phyloP scores from a whole-genome alignment of 306 rosid genomes.

The Hylodesmum podocarpum region DNA sequence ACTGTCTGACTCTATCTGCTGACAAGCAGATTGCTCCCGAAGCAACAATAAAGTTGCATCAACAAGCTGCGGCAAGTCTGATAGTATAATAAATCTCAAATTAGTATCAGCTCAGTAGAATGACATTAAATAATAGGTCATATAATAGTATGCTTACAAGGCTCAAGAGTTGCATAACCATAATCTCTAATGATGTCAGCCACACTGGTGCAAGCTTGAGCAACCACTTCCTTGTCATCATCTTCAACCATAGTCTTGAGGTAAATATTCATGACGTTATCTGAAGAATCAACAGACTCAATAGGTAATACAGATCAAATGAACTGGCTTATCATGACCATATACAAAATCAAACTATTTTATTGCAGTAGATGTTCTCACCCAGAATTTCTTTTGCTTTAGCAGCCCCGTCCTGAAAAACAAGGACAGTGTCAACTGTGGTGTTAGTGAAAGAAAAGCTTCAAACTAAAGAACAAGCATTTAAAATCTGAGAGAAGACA shows the following conservation, averaged over 20 bases:
- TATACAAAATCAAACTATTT: neutral
- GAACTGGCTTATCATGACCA: neutral
- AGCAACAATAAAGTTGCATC: constrained; percentile 79
- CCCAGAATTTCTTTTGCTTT: constrained; percentile 77
- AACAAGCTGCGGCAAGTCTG: constrained; percentile 70
- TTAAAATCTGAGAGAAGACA: constrained; percentile 9
- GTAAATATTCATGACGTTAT: constrained; percentile 73
- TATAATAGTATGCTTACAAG: constrained; percentile 61
- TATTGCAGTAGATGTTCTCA: constrained; percentile 38
- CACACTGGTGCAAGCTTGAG: constrained; percentile 85
- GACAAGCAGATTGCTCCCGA: constrained; percentile 88
- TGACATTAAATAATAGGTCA: constrained; percentile 23
- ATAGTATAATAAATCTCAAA: constrained; percentile 26
- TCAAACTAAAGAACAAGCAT: constrained; percentile 5
- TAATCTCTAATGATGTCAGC: constrained; percentile 88
- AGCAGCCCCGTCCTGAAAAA: constrained; percentile 79
- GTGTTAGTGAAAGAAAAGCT: constrained; percentile 11
- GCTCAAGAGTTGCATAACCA: constrained; percentile 77
- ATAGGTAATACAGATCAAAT: neutral
- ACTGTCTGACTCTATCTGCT: constrained; percentile 72
- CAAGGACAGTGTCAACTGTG: constrained; percentile 13
- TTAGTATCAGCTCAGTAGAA: constrained; percentile 29
- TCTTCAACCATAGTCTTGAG: constrained; percentile 92
- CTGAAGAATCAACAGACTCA: constrained; percentile 43
- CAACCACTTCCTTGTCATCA: constrained; percentile 94